phyloP scores from a whole-genome alignment of 176 grass and related monocot genomes.

The Coix lacrymajobi region DNA sequence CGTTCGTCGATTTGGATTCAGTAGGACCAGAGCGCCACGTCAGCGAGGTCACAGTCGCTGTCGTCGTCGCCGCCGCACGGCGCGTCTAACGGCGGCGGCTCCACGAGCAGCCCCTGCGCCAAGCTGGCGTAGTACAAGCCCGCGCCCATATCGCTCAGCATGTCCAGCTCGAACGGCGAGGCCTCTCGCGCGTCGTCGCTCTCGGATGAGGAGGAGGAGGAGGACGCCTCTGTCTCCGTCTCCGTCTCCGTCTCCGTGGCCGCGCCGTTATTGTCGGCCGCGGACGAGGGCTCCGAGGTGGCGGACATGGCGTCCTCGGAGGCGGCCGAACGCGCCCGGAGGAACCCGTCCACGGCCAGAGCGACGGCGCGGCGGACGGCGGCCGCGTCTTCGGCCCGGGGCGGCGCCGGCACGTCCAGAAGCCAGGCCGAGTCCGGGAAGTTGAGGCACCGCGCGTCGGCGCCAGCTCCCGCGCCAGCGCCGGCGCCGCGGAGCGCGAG shows the following conservation, averaged over 20 bases:
- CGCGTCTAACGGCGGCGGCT: not conserved
- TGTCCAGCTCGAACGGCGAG: conserved; percentile 19
- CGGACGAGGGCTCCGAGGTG: not conserved
- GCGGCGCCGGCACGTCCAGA: conserved; percentile 16
- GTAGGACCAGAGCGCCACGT: conserved; percentile 41
- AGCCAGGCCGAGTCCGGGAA: conserved; percentile 42
- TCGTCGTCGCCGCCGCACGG: not conserved
- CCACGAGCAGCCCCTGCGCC: conserved; percentile 41
- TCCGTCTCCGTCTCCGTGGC: not conserved
- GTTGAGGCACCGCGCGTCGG: conserved; percentile 18
- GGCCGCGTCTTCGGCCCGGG: not conserved
- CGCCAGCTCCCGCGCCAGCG: not conserved
- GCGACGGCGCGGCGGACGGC: conserved; percentile 35
- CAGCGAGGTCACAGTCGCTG: not conserved
- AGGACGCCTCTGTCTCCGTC: not conserved
- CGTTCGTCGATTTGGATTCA: not conserved
- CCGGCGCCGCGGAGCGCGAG: conserved; percentile 19
- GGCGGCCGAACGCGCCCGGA: not conserved
- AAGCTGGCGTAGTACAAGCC: conserved; percentile 38
- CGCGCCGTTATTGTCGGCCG: not conserved
- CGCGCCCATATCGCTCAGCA: conserved; percentile 21
- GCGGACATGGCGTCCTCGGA: not conserved
- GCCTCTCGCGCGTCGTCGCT: not conserved
- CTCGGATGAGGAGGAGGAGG: not conserved
- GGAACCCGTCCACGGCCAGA: conserved; percentile 18